Evolutionary conservation across 2,329 filamentous ascomycete species (phyloP).

Genomic region (Claviceps capensis): DNA sequence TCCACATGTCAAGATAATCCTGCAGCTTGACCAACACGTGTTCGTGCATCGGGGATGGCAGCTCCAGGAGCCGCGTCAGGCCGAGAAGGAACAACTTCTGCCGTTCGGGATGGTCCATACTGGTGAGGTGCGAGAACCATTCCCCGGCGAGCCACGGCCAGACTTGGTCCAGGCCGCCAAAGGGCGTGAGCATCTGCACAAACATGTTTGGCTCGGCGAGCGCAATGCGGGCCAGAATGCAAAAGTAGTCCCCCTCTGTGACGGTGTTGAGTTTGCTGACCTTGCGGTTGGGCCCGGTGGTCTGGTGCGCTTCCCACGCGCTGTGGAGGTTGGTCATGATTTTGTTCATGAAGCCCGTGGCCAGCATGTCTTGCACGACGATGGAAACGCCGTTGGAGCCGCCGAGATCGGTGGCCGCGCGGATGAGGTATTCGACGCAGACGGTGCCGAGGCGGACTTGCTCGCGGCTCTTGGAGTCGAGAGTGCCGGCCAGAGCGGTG

Average conservation of each 20-base stretch:
- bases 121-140: constrained; percentile 58
- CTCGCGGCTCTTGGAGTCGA: constrained; percentile 42
- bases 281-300: constrained; percentile 64
- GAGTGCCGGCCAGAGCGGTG: constrained; percentile 33
- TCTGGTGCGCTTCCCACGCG: constrained; percentile 62
- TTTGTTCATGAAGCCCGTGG: constrained; percentile 46
- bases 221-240: constrained; percentile 65
- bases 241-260: constrained; percentile 74
- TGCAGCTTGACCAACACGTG: constrained; percentile 51
- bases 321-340: constrained; percentile 54
- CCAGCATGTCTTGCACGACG: constrained; percentile 52
- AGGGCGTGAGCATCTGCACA: constrained; percentile 37
- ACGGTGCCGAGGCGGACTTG: constrained; percentile 43
- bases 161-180: constrained; percentile 33
- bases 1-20: constrained; percentile 65
- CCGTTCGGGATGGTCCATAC: constrained; percentile 49
- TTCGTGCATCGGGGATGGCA: constrained; percentile 41
- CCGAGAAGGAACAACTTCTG: constrained; percentile 63
- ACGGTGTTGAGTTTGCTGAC: constrained; percentile 57
- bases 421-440: constrained; percentile 52
- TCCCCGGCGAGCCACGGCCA: constrained; percentile 47
- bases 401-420: constrained; percentile 47
- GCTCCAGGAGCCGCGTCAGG: constrained; percentile 57
- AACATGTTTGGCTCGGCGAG: constrained; percentile 60
- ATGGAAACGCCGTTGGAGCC: constrained; percentile 45